Base-by-base conservation (phyloP, 495 filamentous ascomycete species). In the Penicillium maclennaniae region DNA sequence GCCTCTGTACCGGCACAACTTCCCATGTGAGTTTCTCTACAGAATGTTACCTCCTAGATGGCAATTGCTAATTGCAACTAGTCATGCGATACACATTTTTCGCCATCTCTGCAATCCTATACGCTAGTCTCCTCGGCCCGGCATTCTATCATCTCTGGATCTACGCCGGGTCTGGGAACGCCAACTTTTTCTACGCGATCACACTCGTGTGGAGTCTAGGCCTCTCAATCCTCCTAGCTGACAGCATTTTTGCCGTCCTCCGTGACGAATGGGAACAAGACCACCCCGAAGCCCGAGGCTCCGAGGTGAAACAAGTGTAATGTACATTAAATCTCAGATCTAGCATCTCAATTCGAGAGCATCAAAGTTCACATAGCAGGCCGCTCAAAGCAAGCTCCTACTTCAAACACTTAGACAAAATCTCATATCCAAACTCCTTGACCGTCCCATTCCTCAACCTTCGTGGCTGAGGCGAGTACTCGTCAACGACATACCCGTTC, bases 171-270 rank as follows among this genome's bases (percentile, higher is more conserved):
- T 95, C 89, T 31, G 93, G 95, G 27, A 98, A 98, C 63, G 93
- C 93, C 38, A 98, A 98, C 68, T 98, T 98, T 74, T 98, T 97
- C 73, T 98, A 98, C 62, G 93, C 93, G 61, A 97, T 98, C 64
- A 98, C 93, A 5, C 79, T 98, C 0, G 93, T 97, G 15, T 98
- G 93, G 93, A 93, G 89, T 61, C 71, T 98, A 4, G 93, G 90
- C 0, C 76, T 91, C 37, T 91, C 89, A 1, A 77, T 89, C 28
- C 64, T 97, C 26, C 79, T 97, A 0, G 88, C 85, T 8, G 93
- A 98, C 63, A 77, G 85, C 43, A 71, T 96, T 3, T 98, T 92
- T 70, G 90, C 92, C 0, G 88, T 91, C 7, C 73, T 97, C 40
- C 69, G 92, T 47, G 93, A 98, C 58, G 95, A 98, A 68, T 92